Evolutionary conservation across 1,284 basidiomycete species (phyloP), one percentile per base, ranked within the genome.

Genomic region (Sanguinoderma infundibulare): DNA sequence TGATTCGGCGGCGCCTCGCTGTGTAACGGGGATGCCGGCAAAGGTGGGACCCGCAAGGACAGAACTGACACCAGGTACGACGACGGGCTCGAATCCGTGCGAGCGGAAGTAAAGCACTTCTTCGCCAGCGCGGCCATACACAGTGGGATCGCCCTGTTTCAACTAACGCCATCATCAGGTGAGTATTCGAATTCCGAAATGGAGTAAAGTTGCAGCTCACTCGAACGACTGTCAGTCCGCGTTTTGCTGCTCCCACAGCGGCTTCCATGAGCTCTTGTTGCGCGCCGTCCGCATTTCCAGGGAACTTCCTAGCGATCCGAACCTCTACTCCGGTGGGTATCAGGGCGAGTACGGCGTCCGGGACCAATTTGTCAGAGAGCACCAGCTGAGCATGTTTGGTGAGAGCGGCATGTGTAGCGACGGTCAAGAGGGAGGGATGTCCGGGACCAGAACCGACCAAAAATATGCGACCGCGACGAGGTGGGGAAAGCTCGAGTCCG

Each of bases 351-450:
- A 98, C 92, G 14, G 90, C 88, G 7, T 91, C 84, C 0, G 97
- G 97, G 0, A 98, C 97, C n/a, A 99, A 90, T 73, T 99, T 99
- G 80, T 98, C 97, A 9, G 95, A 94, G 5, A 98, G 85, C 22
- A 98, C 91, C 38, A 98, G 79, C 64, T 96, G 87, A 1, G 95
- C 93, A 9, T 87, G 83, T 63, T 84, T 83, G 2, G 91, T 94
- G 50, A 99, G 84, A 0, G 92, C 88, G 20, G 83, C 83, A 67
- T 93, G 92, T 0, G 96, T 95, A 0, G 96, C 91, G 8, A 94
- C 79, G 1, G 97, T 98, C 50, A 98, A 87, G 12, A 98, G 84
- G 1, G 91, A 91, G 0, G 97, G 95, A 69, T 98, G 96, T 4
- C 97, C 97, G 0, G 97, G 95, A 0, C 97, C 96, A 3, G 95